Evolutionary conservation across 305 asterid species (phyloP).

Genomic region (Lippia alba): DNA sequence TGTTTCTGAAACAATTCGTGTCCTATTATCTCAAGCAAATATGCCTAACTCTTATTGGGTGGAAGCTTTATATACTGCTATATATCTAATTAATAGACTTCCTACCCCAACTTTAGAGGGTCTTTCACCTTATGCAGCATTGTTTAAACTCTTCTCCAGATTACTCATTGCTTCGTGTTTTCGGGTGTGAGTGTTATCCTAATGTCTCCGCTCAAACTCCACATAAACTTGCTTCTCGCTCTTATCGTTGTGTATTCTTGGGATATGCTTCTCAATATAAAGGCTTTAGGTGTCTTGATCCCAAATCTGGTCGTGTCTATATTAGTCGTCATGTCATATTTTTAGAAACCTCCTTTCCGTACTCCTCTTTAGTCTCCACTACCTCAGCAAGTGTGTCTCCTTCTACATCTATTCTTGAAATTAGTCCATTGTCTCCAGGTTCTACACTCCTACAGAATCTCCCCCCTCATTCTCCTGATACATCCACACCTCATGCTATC

Average conservation of each 20-base stretch:
- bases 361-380: background rate
- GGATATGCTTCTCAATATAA: background rate
- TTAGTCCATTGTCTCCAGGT: no score
- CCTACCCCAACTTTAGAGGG: background rate
- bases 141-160: no score
- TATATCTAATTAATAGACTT: background rate
- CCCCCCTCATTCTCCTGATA: no score
- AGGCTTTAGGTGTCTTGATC: background rate
- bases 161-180: background rate
- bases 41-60: background rate
- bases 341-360: background rate
- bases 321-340: background rate
- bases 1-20: background rate
- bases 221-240: background rate
- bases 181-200: background rate
- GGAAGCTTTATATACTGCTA: background rate
- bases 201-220: background rate
- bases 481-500: no score
- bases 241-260: background rate
- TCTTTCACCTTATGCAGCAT: background rate
- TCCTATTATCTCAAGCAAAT: background rate
- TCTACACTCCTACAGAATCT: no score
- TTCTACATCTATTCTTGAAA: no score
- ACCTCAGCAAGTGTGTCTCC: no score
- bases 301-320: background rate